phyloP scores from a whole-genome alignment of 2,329 filamentous ascomycete genomes.

The Chaetomium olivaceum region DNA sequence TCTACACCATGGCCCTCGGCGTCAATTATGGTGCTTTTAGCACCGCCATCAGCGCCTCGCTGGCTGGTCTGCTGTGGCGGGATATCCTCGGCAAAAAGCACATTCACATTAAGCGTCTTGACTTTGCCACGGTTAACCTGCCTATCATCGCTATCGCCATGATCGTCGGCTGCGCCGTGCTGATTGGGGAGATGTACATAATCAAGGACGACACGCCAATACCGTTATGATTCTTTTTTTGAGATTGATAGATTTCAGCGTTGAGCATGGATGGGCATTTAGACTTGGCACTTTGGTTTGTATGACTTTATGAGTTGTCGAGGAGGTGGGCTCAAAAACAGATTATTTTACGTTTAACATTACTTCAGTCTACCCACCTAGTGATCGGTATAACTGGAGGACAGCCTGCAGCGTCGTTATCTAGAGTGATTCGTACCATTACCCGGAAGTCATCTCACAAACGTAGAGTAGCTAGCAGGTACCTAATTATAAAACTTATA shows the following conservation, averaged over 20 bases:
- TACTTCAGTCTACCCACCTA: no score
- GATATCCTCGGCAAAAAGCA: conserved; percentile 69
- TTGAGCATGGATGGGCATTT: neutral
- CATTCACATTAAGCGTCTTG: conserved; percentile 62
- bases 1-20: conserved; percentile 73
- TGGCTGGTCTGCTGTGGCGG: conserved; percentile 71
- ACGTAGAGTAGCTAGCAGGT: no score
- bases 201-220: conserved; percentile 40
- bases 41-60: conserved; percentile 68
- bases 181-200: conserved; percentile 66
- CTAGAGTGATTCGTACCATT: no score
- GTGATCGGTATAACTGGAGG: no score
- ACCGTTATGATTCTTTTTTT: neutral
- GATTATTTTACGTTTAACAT: neutral
- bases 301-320: neutral
- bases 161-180: conserved; percentile 61
- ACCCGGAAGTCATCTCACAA: no score
- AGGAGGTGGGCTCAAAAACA: neutral
- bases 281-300: neutral
- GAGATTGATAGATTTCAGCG: neutral
- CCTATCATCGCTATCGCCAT: conserved; percentile 71
- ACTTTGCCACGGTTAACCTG: conserved; percentile 69
- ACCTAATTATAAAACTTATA: no score
- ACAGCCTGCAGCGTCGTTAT: no score
- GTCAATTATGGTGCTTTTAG: conserved; percentile 77